phyloP scores from a whole-genome alignment of 345 rosid species.

The Gossypium thurberi region DNA sequence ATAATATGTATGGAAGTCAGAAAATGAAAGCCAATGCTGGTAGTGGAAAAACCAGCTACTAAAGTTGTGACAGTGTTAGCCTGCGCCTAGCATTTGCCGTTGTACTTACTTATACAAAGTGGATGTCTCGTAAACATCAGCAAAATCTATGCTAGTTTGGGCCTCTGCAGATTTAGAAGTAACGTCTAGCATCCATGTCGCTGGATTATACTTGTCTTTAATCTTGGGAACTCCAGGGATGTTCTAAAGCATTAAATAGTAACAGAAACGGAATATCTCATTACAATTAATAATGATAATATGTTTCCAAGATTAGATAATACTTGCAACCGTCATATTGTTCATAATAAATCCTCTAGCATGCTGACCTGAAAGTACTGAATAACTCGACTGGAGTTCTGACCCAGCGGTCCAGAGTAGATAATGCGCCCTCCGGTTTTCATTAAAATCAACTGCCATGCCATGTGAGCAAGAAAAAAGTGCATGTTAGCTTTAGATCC shows the following conservation, averaged over 20 bases:
- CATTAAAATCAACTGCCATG: slow-evolving; percentile 51
- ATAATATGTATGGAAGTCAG: too few relatives aligned
- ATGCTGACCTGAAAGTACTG: slow-evolving; percentile 61
- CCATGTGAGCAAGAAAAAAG: neutral
- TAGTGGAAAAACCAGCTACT: neutral
- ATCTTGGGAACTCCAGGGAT: slow-evolving; percentile 54
- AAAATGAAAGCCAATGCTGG: neutral
- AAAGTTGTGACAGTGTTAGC: neutral
- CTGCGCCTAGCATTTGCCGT: neutral
- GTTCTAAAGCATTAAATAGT: neutral
- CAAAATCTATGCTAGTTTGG: slow-evolving; percentile 56
- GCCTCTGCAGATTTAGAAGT: slow-evolving; percentile 53
- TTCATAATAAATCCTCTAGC: neutral
- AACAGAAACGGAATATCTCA: neutral
- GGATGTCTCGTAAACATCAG: slow-evolving; percentile 40
- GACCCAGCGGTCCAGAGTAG: slow-evolving; percentile 68
- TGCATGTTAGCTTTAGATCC: neutral
- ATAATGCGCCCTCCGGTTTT: slow-evolving; percentile 62
- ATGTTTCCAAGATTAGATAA: neutral
- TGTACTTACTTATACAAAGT: slow-evolving; percentile 39
- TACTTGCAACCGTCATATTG: neutral
- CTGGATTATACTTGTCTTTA: slow-evolving; percentile 66
- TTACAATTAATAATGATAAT: neutral
- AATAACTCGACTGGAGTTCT: slow-evolving; percentile 44
- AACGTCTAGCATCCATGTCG: slow-evolving; percentile 75